Evolutionary conservation across 164 flowering plant genomes (phyloP).

Genomic region (grape (Vitis vinifera)): ASM3070453v1 NC_081810.1:4864001-4864500

Average conservation of each 20-base stretch:
- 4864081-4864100: conserved; percentile 57
- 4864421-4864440: too few species aligned
- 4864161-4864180: conserved; percentile 62
- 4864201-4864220: conserved; percentile 47
- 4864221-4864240: conserved; percentile 61
- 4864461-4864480: too few species aligned
- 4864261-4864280: conserved; percentile 75
- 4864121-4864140: conserved; percentile 87
- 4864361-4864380: conserved; percentile 23
- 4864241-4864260: conserved; percentile 64
- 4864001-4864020: conserved; percentile 74
- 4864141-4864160: conserved; percentile 65
- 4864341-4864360: conserved; percentile 45
- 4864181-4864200: conserved; percentile 63
- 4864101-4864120: conserved; percentile 48
- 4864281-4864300: conserved; percentile 76
- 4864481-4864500: too few species aligned
- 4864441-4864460: too few species aligned
- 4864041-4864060: conserved; percentile 79
- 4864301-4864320: conserved; percentile 80
- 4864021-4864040: conserved; percentile 64
- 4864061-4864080: conserved; percentile 65
- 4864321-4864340: conserved; percentile 60
- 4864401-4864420: conserved; percentile 46
- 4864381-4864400: conserved; percentile 66